A percentile compares a stretch with the other conserved stretches of the same genome.
Evolutionary conservation across 1,139 yeast species (phyloP).

Genomic region (Zygosaccharomyces pseudobailii): DNA sequence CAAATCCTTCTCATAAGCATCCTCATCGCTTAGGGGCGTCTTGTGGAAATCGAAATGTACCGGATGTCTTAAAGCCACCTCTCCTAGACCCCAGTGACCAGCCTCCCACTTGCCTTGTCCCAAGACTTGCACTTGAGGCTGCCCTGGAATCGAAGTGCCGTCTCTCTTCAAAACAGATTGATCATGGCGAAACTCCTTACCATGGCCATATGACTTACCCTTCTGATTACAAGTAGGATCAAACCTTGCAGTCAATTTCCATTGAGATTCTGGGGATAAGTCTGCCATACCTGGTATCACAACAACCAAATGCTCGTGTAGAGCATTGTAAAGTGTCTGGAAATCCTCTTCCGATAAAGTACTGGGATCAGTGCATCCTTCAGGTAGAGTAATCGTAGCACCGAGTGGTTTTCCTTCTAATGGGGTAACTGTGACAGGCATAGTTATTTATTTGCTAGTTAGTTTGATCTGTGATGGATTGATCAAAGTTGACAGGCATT

Average conservation of each 20-base stretch:
- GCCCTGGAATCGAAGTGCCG: conserved; percentile 70
- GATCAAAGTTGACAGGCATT: neutral
- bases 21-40: conserved; percentile 53
- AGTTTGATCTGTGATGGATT: neutral
- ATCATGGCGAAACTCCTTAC: conserved; percentile 74
- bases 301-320: conserved; percentile 62
- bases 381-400: conserved; percentile 59
- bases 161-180: conserved; percentile 75
- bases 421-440: conserved; percentile 41
- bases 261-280: conserved; percentile 69
- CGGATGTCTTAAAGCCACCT: conserved; percentile 70
- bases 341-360: conserved; percentile 61
- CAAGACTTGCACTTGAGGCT: conserved; percentile 84
- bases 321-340: conserved; percentile 54
- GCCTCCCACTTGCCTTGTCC: conserved; percentile 76
- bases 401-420: conserved; percentile 56
- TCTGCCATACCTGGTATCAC: conserved; percentile 66
- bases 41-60: conserved; percentile 78
- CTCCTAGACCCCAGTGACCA: conserved; percentile 64
- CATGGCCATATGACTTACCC: conserved; percentile 72
- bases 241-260: conserved; percentile 64
- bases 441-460: neutral
- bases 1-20: conserved; percentile 49
- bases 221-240: conserved; percentile 60
- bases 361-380: conserved; percentile 72